These are phyloP conservation scores for Thermochaetoides thermophila DNA, from an alignment of 495 filamentous ascomycete species.

Conservation along the genomic window DNA sequence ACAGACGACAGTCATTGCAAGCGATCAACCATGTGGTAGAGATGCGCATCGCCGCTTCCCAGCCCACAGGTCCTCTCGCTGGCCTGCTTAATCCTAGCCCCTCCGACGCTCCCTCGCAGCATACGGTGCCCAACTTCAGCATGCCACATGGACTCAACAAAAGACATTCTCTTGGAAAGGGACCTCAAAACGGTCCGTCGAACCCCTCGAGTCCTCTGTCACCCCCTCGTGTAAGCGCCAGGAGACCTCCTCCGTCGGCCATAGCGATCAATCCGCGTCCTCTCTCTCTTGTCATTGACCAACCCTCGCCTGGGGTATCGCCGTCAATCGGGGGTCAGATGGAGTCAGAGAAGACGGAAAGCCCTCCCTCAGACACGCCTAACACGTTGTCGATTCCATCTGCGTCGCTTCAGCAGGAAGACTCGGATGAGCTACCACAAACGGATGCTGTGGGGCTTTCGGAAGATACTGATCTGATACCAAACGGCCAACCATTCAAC, in stretches of 20 bases:
- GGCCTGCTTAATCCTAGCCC: too few relatives aligned
- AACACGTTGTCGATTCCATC: slow-evolving; percentile 17
- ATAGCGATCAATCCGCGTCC: slow-evolving; percentile 28
- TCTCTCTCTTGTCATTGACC: slow-evolving; percentile 34
- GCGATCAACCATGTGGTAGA: slow-evolving; percentile 29
- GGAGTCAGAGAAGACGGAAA: slow-evolving; percentile 1
- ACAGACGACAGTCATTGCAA: slow-evolving; percentile 38
- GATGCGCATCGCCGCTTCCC: slow-evolving; percentile 16
- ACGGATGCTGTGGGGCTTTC: neutral
- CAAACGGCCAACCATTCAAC: neutral
- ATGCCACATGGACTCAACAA: slow-evolving; percentile 29
- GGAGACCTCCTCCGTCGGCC: slow-evolving; percentile 28
- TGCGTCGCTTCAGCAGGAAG: slow-evolving; percentile 5
- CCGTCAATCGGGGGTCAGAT: slow-evolving; percentile 1
- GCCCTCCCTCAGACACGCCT: slow-evolving; percentile 9
- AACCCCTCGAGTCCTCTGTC: too few relatives aligned
- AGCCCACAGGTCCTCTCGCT: slow-evolving; percentile 18
- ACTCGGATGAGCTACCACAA: slow-evolving; percentile 1
- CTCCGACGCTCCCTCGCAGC: slow-evolving; percentile 6
- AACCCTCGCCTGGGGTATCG: slow-evolving; percentile 25
- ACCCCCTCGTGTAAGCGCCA: slow-evolving; percentile 8
- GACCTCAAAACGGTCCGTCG: too few relatives aligned
- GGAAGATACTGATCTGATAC: neutral
- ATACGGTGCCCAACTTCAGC: slow-evolving; percentile 30
- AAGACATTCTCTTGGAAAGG: slow-evolving; percentile 28